A percentile compares a stretch with the other conserved stretches of the same genome.
phyloP scores from a whole-genome alignment of 305 asterid genomes.

The Fraxinus greggii region DNA sequence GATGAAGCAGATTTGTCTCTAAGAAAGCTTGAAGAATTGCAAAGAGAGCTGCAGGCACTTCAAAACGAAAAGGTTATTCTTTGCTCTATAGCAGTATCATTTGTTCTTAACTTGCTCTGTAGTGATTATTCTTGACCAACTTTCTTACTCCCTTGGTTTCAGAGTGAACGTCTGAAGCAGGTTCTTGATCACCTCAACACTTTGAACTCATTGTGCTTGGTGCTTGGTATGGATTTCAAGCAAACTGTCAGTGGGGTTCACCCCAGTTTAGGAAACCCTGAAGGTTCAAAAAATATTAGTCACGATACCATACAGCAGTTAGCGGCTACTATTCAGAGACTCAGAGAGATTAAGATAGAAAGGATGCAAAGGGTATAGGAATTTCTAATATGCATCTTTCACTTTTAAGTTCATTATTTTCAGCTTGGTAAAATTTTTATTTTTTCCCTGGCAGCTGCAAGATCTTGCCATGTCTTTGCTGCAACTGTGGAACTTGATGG shows the following conservation, averaged over 20 bases:
- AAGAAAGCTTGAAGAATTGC: constrained; percentile 81
- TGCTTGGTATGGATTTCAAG: constrained; percentile 85
- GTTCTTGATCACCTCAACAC: constrained; percentile 61
- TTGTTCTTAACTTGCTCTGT: background rate
- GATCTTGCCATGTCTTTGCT: constrained; percentile 84
- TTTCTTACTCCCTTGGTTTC: constrained; percentile 33
- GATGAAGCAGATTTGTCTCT: constrained; percentile 77
- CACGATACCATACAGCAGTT: constrained; percentile 62
- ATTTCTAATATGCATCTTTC: background rate
- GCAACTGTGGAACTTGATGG: constrained; percentile 99
- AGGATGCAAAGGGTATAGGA: constrained; percentile 79
- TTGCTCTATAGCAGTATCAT: constrained; percentile 3
- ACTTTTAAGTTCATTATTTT: background rate
- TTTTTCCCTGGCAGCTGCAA: constrained; percentile 55
- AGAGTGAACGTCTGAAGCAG: constrained; percentile 86
- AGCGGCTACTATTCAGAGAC: constrained; percentile 53
- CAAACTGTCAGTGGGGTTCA: constrained; percentile 70
- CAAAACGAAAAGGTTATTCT: constrained; percentile 72
- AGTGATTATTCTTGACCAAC: background rate
- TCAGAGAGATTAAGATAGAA: constrained; percentile 65
- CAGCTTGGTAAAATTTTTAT: background rate
- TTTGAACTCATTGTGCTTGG: constrained; percentile 70
- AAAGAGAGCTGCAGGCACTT: constrained; percentile 70
- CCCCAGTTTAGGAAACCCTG: constrained; percentile 77
- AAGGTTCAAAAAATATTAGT: constrained; percentile 63